phyloP scores from a whole-genome alignment of 176 grass and related monocot species.

The Lolium multiflorum region DNA sequence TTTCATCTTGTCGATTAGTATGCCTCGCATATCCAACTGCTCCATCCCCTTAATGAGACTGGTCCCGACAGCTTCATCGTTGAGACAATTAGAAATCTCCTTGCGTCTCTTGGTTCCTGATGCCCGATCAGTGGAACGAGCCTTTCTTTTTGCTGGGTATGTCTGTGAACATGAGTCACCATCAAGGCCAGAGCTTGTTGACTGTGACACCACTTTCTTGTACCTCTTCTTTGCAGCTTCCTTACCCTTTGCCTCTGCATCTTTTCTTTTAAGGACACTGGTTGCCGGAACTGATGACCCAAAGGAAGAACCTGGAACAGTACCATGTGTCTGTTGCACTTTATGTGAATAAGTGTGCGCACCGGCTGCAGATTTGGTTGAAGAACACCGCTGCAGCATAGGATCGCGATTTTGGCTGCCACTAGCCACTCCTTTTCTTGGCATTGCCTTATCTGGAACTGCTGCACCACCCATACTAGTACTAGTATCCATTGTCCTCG shows the following conservation, averaged over 20 bases:
- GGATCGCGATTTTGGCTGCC: conserved; percentile 29
- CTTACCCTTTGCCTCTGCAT: conserved; percentile 37
- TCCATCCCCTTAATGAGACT: conserved; percentile 30
- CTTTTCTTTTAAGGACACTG: not conserved
- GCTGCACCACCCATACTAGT: conserved; percentile 15
- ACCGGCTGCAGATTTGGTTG: conserved; percentile 39
- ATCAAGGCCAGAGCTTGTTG: conserved; percentile 27
- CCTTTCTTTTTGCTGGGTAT: conserved; percentile 39
- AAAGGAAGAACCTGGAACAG: conserved; percentile 34
- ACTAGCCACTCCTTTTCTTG: conserved; percentile 37
- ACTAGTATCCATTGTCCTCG: conserved; percentile 9
- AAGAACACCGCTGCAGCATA: conserved; percentile 41
- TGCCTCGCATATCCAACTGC: conserved; percentile 42
- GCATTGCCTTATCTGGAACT: conserved; percentile 22
- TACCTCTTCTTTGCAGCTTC: conserved; percentile 49
- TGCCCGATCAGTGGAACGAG: conserved; percentile 30
- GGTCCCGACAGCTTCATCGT: conserved; percentile 40
- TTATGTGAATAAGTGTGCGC: conserved; percentile 33
- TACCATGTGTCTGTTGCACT: conserved; percentile 47
- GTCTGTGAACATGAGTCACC: conserved; percentile 11
- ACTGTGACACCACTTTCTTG: conserved; percentile 11
- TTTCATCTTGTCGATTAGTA: conserved; percentile 54
- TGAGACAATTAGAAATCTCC: conserved; percentile 34
- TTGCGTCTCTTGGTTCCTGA: conserved; percentile 43
- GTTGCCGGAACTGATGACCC: conserved; percentile 45